These are phyloP conservation scores for Reutealis trisperma DNA, from an alignment of 345 rosid species.

Conservation along the genomic window DNA sequence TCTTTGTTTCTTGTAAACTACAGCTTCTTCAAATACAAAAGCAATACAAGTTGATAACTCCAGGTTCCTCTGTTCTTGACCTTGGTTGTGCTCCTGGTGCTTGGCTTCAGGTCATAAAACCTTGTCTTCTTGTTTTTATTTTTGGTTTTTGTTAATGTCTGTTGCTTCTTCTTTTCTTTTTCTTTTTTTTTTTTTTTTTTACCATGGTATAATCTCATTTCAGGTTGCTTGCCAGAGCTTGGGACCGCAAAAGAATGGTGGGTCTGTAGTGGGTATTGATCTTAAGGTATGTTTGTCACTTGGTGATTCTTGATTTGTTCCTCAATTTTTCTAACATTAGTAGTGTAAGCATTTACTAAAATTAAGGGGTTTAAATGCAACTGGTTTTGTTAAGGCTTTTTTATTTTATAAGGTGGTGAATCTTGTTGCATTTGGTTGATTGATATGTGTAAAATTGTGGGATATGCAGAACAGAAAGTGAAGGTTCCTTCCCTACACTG, in stretches of 20 bases:
- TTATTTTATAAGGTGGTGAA: background rate
- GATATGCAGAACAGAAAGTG: slow-evolving; percentile 84
- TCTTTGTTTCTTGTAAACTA: background rate
- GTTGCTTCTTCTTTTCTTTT: background rate
- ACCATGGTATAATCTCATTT: slow-evolving; percentile 4
- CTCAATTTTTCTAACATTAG: background rate
- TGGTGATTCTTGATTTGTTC: background rate
- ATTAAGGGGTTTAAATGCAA: background rate
- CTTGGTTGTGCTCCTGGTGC: slow-evolving; percentile 99
- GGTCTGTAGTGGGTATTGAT: slow-evolving; percentile 83
- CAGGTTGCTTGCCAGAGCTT: slow-evolving; percentile 96
- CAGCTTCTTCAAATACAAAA: slow-evolving; percentile 95
- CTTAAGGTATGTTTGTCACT: slow-evolving; percentile 57
- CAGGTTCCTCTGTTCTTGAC: slow-evolving; percentile 90
- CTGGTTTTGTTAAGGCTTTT: background rate
- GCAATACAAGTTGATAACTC: slow-evolving; percentile 71
- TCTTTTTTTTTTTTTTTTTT: background rate
- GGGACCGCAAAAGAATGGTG: slow-evolving; percentile 80
- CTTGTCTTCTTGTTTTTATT: background rate
- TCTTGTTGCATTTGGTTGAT: slow-evolving; percentile 13
- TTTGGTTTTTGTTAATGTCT: background rate
- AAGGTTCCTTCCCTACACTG: slow-evolving; percentile 82
- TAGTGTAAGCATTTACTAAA: background rate
- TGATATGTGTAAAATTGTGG: slow-evolving; percentile 26
- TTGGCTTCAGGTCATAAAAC: slow-evolving; percentile 83